These are phyloP conservation scores for Heterobasidion irregulare DNA, from an alignment of 1,284 basidiomycete genomes.

Conservation along the genomic window DNA sequence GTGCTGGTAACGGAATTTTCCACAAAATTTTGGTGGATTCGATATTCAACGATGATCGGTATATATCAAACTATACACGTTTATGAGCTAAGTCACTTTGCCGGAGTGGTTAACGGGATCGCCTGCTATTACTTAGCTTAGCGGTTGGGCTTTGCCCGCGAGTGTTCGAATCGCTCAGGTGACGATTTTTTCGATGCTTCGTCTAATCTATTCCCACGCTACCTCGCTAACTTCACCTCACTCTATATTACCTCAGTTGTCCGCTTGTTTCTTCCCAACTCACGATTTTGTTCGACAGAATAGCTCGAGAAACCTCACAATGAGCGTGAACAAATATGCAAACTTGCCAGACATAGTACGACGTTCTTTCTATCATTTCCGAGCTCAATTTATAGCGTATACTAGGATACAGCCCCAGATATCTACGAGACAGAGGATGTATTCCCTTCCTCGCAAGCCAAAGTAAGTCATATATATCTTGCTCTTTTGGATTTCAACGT, in stretches of 20 bases:
- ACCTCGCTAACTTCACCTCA: background rate
- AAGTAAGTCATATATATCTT: slow-evolving; percentile 25
- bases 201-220: background rate
- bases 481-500: background rate
- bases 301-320: slow-evolving; percentile 15
- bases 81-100: slow-evolving; percentile 58
- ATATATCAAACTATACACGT: background rate
- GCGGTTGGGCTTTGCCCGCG: slow-evolving; percentile 81
- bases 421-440: slow-evolving; percentile 89
- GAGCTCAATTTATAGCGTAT: slow-evolving; percentile 1
- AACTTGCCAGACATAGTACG: slow-evolving; percentile 84
- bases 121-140: slow-evolving; percentile 62
- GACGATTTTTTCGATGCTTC: slow-evolving; percentile 44
- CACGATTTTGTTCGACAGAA: too few relatives aligned
- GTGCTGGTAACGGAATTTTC: too few relatives aligned
- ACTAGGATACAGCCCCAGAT: slow-evolving; percentile 82
- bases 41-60: too few relatives aligned
- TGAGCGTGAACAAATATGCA: slow-evolving; percentile 78
- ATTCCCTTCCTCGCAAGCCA: slow-evolving; percentile 40
- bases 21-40: too few relatives aligned
- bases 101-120: slow-evolving; percentile 90
- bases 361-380: background rate
- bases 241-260: too few relatives aligned
- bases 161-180: slow-evolving; percentile 86
- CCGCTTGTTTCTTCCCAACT: too few relatives aligned